These are phyloP conservation scores for Aspergillus olivimuriae DNA, from an alignment of 495 filamentous ascomycete genomes.

Conservation along the genomic window DNA sequence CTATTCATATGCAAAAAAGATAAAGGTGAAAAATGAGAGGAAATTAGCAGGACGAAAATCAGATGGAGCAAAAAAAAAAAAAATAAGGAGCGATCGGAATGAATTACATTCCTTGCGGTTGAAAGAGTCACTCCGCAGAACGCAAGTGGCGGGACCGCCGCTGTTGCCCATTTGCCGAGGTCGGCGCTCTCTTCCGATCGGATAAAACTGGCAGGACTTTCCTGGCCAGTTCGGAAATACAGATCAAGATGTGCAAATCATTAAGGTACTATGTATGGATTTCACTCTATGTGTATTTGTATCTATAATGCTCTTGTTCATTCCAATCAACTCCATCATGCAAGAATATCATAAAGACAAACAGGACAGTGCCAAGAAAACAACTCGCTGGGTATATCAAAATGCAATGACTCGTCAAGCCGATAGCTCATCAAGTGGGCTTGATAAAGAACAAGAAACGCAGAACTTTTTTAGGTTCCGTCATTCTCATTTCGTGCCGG, in stretches of 20 bases:
- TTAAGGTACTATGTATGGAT: background rate
- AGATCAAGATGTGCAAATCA: background rate
- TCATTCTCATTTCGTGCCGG: conserved; percentile 13
- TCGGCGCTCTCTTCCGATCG: conserved; percentile 13
- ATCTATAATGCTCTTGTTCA: background rate
- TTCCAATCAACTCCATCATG: conserved; percentile 10
- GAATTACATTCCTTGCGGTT: too few relatives aligned
- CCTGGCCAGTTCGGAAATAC: background rate
- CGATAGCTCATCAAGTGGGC: background rate
- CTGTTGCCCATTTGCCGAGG: conserved; percentile 9
- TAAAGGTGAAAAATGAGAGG: background rate
- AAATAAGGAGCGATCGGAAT: background rate
- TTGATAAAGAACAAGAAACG: background rate
- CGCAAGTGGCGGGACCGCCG: conserved; percentile 1
- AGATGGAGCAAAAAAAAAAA: background rate
- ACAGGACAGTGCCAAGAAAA: too few relatives aligned
- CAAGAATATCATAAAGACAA: conserved; percentile 8
- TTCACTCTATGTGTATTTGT: background rate
- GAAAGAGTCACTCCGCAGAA: background rate
- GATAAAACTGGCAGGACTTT: background rate
- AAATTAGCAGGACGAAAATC: conserved; percentile 1
- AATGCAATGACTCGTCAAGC: conserved; percentile 6
- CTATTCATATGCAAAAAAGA: too few relatives aligned
- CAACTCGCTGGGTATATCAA: conserved; percentile 21
- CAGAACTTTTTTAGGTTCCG: conserved; percentile 9